Conservation (phyloP, 257 asterid species). For the Nicotiana obtusifolia region DNA sequence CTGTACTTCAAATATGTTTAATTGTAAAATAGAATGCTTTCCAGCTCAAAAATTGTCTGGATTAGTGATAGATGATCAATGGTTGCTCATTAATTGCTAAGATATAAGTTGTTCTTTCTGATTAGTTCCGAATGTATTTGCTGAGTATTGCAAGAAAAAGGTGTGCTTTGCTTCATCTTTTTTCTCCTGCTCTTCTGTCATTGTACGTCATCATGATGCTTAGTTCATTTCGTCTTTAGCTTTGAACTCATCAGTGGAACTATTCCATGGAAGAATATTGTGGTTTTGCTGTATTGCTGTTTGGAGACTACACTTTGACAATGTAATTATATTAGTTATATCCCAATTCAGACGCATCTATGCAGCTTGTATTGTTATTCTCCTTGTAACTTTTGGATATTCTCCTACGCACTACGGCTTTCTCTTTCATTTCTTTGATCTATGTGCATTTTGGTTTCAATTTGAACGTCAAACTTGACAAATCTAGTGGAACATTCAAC, state of each 20-base stretch:
- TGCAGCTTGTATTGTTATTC: not conserved
- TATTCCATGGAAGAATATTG: not conserved
- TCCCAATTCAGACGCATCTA: not conserved
- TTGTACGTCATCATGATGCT: not conserved
- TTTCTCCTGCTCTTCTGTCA: not conserved
- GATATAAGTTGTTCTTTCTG: not conserved
- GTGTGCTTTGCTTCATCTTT: not conserved
- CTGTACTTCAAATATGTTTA: not conserved
- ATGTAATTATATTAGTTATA: not conserved
- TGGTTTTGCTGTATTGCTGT: not conserved
- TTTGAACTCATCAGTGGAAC: not conserved
- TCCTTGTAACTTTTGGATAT: not conserved
- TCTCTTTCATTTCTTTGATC: not conserved
- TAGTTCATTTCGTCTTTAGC: not conserved
- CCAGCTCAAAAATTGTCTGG: not conserved
- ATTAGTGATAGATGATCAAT: not conserved
- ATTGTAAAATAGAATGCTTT: not conserved
- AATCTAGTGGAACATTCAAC: not conserved
- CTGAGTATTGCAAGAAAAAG: not conserved
- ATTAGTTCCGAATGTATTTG: not conserved
- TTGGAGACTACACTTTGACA: not conserved
- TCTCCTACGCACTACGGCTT: not conserved
- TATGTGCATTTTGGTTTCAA: not conserved
- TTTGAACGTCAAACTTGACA: not conserved
- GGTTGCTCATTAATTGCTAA: not conserved